Evolutionary conservation across 306 rosid genomes (phyloP).

Genomic region (Rosa rugosa): DNA sequence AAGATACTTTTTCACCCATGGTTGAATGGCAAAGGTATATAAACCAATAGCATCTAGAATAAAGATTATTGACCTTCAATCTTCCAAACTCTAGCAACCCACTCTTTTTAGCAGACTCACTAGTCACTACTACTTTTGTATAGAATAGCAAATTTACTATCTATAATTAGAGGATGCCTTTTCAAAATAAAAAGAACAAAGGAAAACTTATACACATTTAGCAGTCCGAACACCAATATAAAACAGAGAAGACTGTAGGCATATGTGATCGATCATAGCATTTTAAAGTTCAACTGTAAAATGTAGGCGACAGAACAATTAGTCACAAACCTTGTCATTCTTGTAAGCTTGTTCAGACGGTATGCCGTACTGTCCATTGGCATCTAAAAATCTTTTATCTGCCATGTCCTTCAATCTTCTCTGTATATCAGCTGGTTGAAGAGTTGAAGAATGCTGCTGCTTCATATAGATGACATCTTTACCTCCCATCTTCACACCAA

Average conservation of each 20-base stretch:
- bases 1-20: neutral
- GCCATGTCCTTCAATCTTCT: constrained; percentile 87
- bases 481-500: constrained; percentile 97
- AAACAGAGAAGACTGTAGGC: neutral
- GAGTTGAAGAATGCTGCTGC: constrained; percentile 89
- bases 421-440: constrained; percentile 90
- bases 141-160: neutral
- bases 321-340: constrained; percentile 59
- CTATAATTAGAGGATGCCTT: neutral
- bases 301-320: neutral
- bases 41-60: neutral
- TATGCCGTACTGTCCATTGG: constrained; percentile 49
- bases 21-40: neutral
- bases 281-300: neutral
- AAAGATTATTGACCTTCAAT: neutral
- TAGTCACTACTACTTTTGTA: neutral
- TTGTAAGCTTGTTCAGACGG: constrained; percentile 67
- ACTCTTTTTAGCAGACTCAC: neutral
- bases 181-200: neutral
- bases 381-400: constrained; percentile 75
- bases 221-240: neutral
- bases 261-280: neutral
- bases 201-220: neutral
- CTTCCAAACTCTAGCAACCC: neutral
- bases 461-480: constrained; percentile 93